Conservation (phyloP, 2,329 filamentous ascomycete species). For the Penicillium hordei region DNA sequence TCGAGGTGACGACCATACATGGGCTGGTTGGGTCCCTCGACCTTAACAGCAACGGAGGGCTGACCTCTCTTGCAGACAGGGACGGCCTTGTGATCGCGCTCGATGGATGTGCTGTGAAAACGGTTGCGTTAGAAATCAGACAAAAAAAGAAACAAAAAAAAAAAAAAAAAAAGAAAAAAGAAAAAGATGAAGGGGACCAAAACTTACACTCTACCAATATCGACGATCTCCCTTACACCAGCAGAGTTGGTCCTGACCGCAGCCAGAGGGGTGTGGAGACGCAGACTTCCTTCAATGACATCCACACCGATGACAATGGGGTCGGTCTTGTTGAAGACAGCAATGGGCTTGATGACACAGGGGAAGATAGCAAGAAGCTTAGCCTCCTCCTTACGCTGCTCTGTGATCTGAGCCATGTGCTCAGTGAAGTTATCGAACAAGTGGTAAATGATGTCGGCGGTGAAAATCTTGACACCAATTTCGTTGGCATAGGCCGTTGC, state of each 20-base stretch:
- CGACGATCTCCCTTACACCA: conserved; percentile 77
- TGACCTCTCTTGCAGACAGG: conserved; percentile 90
- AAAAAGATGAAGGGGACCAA: background rate
- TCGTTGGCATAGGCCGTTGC: conserved; percentile 88
- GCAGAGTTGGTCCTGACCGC: conserved; percentile 79
- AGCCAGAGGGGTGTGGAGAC: conserved; percentile 84
- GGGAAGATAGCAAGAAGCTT: conserved; percentile 97
- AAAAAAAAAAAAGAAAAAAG: too few relatives aligned
- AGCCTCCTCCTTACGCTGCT: conserved; percentile 93
- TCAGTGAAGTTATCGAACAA: conserved; percentile 95
- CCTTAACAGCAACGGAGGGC: conserved; percentile 96
- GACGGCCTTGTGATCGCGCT: conserved; percentile 96
- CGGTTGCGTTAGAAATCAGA: conserved; percentile 17
- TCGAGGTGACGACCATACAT: conserved; percentile 93
- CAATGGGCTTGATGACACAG: conserved; percentile 83
- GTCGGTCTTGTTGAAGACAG: conserved; percentile 96
- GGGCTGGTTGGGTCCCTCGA: conserved; percentile 90
- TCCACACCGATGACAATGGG: conserved; percentile 96
- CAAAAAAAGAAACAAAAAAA: too few relatives aligned
- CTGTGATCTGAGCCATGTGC: conserved; percentile 83
- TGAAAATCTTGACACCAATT: conserved; percentile 95
- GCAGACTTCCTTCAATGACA: conserved; percentile 84
- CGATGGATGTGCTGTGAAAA: conserved; percentile 75
- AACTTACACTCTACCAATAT: conserved; percentile 88
- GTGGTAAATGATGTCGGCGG: conserved; percentile 98